Percentiles rank a stretch among this genome's conserved stretches.
Evolutionary conservation across 169 alveolate genomes (phyloP).

Genomic region (Plasmodium sp.): DNA sequence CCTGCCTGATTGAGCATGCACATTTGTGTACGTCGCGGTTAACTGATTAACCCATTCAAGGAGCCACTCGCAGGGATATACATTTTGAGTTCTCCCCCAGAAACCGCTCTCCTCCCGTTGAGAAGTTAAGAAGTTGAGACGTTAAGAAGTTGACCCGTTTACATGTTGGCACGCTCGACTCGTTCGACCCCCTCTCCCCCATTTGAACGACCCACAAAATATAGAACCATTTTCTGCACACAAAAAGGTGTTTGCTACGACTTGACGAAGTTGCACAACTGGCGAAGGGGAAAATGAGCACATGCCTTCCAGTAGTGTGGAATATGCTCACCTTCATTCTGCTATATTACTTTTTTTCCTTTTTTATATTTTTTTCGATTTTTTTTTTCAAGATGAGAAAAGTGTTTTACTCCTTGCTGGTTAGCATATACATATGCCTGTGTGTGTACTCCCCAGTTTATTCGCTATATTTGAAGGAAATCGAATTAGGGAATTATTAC

Average conservation of each 20-base stretch:
- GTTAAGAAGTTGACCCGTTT: neutral
- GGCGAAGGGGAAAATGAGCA: neutral
- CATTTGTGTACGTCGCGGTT: neutral
- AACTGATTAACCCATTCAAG: neutral
- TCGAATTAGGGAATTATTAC: slow-evolving; percentile 48
- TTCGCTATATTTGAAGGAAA: slow-evolving; percentile 3
- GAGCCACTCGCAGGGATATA: neutral
- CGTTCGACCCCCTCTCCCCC: neutral
- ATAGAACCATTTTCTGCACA: neutral
- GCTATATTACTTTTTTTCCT: slow-evolving; percentile 10
- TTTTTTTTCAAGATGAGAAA: slow-evolving; percentile 60
- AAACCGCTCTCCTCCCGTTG: neutral
- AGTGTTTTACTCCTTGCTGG: slow-evolving; percentile 4
- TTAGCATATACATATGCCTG: neutral
- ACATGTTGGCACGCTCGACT: neutral
- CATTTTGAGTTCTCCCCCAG: neutral
- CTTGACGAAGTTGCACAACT: neutral
- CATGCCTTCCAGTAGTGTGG: neutral
- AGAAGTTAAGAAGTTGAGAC: neutral
- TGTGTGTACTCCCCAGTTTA: neutral
- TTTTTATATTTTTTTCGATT: slow-evolving; percentile 29
- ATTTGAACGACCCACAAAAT: neutral
- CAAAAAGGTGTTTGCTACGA: neutral
- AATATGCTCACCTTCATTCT: slow-evolving; percentile 11
- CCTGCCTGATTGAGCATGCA: neutral